Base-by-base conservation (phyloP, 345 rosid genomes). In the Aethionema arabicum region DNA sequence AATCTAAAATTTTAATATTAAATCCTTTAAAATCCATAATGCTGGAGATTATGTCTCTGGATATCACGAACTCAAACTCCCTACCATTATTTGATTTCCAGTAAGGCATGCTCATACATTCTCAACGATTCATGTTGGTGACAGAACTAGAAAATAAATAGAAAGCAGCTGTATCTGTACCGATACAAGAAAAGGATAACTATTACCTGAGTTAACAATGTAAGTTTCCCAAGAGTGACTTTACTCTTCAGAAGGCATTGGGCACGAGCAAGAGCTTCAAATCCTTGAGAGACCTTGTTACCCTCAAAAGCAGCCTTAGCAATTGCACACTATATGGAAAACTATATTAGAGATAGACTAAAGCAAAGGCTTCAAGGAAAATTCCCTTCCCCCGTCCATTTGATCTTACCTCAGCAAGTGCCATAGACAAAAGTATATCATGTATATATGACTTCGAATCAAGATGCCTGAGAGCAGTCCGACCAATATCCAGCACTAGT, bases 241-340 rank as follows among this genome's bases (percentile, higher is more conserved):
- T 81, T 83, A 79, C 99, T 87, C 73, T 84, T 90, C 11, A 93
- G 87, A 74, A 90, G 82, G 74, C 76, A 74, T 21, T 93, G 99
- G 46, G 99, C 96, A 46, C 86, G 95, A 53, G 96, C 96, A 77
- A 93, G 96, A 73, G 99, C 97, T 79, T 90, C 99, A 78, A 93
- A 90, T 68, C 99, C 99, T 74, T 68, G 85, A 48, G 92, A 83
- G 53, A 90, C 85, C 73, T 82, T 90, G 78, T 79, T 87, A 83
- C 80, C 87, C 80, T 90, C 92, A 51, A 93, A 84, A 67, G 82
- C 79, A 77, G 54, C 74, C 79, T 87, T 90, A 38, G 99, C 97
- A 66, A 85, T 82, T 43, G 91, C 93, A 83, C 97, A 93, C 97
- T 93, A 83, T 83, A 87, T 82, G 83, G 81, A 79, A 82, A 84